Evolutionary conservation across 2,329 filamentous ascomycete species (phyloP).

Genomic region (Chrysoporthe puriensis): DNA sequence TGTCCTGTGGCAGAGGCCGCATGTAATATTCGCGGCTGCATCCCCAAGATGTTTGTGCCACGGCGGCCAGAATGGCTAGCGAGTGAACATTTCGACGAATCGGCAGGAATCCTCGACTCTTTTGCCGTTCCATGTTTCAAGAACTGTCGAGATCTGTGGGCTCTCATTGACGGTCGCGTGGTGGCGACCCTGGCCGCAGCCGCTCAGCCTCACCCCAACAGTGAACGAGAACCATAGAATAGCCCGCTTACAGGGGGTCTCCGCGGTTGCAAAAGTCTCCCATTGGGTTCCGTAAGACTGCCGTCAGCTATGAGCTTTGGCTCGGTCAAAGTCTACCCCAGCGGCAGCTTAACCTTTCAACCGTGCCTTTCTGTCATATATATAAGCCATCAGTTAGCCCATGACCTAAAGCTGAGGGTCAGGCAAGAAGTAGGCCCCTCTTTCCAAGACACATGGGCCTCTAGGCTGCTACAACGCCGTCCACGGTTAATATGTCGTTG

Average conservation of each 20-base stretch:
- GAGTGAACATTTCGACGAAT: not conserved
- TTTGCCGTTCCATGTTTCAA: not conserved
- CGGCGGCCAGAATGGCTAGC: not conserved
- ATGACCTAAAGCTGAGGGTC: not conserved
- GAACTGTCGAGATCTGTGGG: not conserved
- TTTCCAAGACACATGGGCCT: too few species aligned
- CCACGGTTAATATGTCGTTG: too few species aligned
- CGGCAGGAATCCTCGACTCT: not conserved
- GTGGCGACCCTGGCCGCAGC: conserved; percentile 1
- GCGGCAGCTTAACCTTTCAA: not conserved
- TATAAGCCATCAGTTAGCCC: not conserved
- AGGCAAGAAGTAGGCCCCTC: too few species aligned
- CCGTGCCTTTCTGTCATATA: not conserved
- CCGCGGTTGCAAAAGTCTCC: not conserved
- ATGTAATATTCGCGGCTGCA: not conserved
- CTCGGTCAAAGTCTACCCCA: not conserved
- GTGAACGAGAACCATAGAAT: not conserved
- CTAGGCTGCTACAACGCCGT: too few species aligned
- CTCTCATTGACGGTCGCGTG: not conserved
- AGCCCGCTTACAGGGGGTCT: not conserved
- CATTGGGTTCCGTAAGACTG: not conserved
- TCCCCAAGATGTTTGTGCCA: not conserved
- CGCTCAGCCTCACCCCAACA: conserved; percentile 6
- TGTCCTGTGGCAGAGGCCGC: not conserved
- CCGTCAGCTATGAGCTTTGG: not conserved